Evolutionary conservation across 2,329 filamentous ascomycete genomes (phyloP).

Genomic region (Cryphonectria japonica): DNA sequence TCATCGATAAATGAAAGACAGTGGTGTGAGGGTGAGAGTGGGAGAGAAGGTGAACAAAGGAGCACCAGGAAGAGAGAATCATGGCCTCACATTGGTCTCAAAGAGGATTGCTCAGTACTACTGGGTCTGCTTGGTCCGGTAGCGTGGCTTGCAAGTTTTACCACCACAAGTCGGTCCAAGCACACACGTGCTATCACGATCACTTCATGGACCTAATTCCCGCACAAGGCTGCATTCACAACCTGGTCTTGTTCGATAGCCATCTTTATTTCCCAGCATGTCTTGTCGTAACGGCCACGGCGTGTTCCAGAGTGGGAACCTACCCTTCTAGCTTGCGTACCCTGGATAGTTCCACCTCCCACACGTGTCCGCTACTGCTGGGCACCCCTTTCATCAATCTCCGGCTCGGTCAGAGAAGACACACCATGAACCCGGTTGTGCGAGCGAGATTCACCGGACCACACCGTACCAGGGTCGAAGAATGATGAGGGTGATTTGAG

Average conservation of each 20-base stretch:
- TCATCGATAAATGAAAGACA: background rate
- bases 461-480: background rate
- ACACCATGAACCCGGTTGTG: background rate
- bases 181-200: background rate
- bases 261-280: background rate
- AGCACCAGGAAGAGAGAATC: background rate
- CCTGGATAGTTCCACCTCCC: slow-evolving; percentile 1
- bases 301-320: background rate
- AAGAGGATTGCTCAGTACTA: background rate
- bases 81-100: background rate
- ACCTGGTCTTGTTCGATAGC: background rate
- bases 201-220: background rate
- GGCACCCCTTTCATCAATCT: slow-evolving; percentile 1
- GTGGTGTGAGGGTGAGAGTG: background rate
- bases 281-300: background rate
- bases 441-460: background rate
- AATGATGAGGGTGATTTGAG: background rate
- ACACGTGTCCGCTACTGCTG: background rate
- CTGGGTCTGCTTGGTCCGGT: background rate
- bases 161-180: background rate
- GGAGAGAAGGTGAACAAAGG: background rate
- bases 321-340: background rate
- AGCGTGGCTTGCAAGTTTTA: background rate
- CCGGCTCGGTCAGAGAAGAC: background rate
- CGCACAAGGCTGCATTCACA: background rate